A percentile compares a stretch with the other conserved stretches of the same genome.
Conservation (phyloP, 805 yeast species). For the Scheffersomyces amazonensis region DNA sequence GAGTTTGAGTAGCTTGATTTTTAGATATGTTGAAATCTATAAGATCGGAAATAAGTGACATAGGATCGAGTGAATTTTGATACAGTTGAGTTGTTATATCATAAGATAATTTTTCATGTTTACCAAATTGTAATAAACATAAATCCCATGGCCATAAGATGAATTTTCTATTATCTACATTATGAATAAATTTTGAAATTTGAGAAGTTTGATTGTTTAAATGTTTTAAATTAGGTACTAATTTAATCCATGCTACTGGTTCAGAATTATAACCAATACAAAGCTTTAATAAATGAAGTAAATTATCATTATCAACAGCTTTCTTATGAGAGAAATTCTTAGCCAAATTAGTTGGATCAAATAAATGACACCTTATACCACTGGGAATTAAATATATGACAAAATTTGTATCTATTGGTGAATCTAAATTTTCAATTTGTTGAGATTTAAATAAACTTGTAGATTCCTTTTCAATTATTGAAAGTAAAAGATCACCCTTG, state of each 20-base stretch:
- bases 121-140: constrained; percentile 56
- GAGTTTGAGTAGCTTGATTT: constrained; percentile 10
- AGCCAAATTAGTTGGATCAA: constrained; percentile 19
- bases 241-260: constrained; percentile 51
- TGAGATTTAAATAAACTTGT: constrained; percentile 25
- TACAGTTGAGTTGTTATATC: constrained; percentile 13
- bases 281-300: constrained; percentile 29
- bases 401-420: constrained; percentile 16
- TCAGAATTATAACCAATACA: constrained; percentile 30
- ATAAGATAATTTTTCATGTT: constrained; percentile 14
- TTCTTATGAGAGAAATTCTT: constrained; percentile 17
- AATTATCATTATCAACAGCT: constrained; percentile 17
- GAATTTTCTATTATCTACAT: constrained; percentile 51
- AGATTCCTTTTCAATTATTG: constrained; percentile 21
- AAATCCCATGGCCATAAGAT: constrained; percentile 73
- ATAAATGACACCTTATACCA: constrained; percentile 42
- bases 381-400: constrained; percentile 40
- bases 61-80: constrained; percentile 19
- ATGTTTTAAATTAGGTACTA: constrained; percentile 67
- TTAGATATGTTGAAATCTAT: constrained; percentile 29
- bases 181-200: constrained; percentile 54
- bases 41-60: constrained; percentile 32
- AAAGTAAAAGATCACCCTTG: constrained; percentile 37
- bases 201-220: constrained; percentile 66
- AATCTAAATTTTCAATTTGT: constrained; percentile 7